phyloP scores from a whole-genome alignment of 352 stramenopile species.

The Phytophthora sansomeana region DNA sequence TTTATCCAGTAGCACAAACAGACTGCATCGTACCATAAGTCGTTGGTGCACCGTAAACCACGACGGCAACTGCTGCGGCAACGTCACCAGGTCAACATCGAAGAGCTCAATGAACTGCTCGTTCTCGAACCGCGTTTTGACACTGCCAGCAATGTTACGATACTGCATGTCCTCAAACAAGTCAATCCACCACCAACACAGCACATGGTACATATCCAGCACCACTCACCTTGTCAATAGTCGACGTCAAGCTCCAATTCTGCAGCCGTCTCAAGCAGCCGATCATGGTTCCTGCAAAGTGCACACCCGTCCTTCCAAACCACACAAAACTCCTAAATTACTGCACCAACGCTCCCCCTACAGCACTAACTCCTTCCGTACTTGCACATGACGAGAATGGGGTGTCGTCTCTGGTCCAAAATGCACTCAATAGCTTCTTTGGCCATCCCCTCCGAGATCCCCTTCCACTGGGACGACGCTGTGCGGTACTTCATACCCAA shows the following conservation, averaged over 20 bases:
- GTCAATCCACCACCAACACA: neutral
- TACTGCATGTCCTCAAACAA: slow-evolving; percentile 58
- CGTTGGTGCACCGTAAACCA: slow-evolving; percentile 87
- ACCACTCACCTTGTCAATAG: slow-evolving; percentile 80
- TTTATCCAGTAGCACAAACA: neutral
- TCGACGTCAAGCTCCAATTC: slow-evolving; percentile 89
- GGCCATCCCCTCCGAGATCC: slow-evolving; percentile 83
- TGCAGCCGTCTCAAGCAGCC: slow-evolving; percentile 83
- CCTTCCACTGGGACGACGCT: slow-evolving; percentile 68
- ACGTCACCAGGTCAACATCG: slow-evolving; percentile 84
- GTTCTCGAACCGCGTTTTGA: slow-evolving; percentile 90
- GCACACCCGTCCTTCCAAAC: slow-evolving; percentile 63
- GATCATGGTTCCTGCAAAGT: slow-evolving; percentile 83
- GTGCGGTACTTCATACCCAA: slow-evolving; percentile 85
- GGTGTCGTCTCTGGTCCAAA: slow-evolving; percentile 78
- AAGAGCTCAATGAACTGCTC: slow-evolving; percentile 92
- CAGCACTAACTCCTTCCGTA: slow-evolving; percentile 40
- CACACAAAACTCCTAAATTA: neutral
- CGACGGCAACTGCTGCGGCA: slow-evolving; percentile 76
- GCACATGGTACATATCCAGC: neutral
- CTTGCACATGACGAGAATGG: slow-evolving; percentile 92
- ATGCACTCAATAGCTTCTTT: slow-evolving; percentile 90
- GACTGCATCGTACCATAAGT: slow-evolving; percentile 58
- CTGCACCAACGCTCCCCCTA: neutral
- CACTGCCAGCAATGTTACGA: slow-evolving; percentile 83